Percentiles rank a stretch among this genome's conserved stretches.
Evolutionary conservation across 306 rosid species (phyloP).

Genomic region (Prunus davidiana): DNA sequence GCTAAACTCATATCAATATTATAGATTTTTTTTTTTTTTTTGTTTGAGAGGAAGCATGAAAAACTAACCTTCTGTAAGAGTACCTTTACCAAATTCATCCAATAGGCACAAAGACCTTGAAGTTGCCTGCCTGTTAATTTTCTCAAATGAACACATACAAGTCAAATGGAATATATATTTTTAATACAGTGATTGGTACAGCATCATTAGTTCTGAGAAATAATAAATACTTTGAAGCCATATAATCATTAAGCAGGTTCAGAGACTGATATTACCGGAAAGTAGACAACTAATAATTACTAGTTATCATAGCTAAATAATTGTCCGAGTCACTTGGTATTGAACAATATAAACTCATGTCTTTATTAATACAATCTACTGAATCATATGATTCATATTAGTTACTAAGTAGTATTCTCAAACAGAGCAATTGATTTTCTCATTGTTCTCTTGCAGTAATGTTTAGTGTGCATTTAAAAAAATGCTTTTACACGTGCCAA

Average conservation of each 20-base stretch:
- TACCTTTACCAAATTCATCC: constrained; percentile 98
- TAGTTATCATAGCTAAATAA: neutral
- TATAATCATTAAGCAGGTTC: neutral
- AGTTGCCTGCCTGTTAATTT: constrained; percentile 77
- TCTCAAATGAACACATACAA: neutral
- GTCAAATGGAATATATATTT: neutral
- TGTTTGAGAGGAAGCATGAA: constrained; percentile 5
- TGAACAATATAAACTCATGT: neutral
- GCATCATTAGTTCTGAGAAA: neutral
- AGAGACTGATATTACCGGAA: neutral
- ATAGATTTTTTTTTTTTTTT: neutral
- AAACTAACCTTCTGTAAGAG: constrained; percentile 91
- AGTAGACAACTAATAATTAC: neutral
- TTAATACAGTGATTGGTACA: neutral
- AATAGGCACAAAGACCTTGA: constrained; percentile 71
- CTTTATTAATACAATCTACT: neutral
- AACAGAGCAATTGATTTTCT: neutral
- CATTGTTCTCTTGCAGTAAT: neutral
- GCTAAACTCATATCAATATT: constrained; percentile 9
- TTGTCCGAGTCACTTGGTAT: neutral
- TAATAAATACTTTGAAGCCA: neutral
- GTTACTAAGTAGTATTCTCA: neutral
- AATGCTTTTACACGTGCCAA: neutral
- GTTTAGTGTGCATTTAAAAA: neutral
- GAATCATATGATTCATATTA: neutral